Base-by-base conservation (phyloP, 2,329 filamentous ascomycete species). In the Monosporascus sp. region DNA sequence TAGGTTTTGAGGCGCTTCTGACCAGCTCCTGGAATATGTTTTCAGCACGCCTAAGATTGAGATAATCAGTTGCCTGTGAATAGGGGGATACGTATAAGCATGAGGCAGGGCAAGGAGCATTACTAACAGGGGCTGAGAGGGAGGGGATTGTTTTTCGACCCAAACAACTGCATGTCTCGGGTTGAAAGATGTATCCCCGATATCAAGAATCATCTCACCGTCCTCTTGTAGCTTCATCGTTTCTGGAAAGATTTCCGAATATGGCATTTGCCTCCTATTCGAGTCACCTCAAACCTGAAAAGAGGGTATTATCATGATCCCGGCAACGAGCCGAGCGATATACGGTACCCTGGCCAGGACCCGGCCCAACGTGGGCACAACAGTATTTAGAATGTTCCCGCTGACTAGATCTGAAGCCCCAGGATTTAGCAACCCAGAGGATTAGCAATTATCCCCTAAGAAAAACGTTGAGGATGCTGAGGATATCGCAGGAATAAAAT, bases 1-100 rank as follows among this genome's bases (percentile, higher is more conserved):
- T 78, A 14, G 81, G 80, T 61, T 80, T 77, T 9, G 75, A 72
- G 27, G 80, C 79, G 54, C 72, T 72, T 17, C 67, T 60, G 5
- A 83, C 70, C 11, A 83, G 73, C 48, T 70, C 69, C 15, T 74
- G 62, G 61, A 82, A 82, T 5, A 81, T 65, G 36, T 63, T 63
- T 54, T 73, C 61, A 22, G 73, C 76, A 25, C 59, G 48, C 51
- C 66, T 69, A 47, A 25, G n/a, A 39, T 39, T 25, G 31, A 14
- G 9, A 53, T 57, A 41, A 56, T 50, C 48, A 50, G 38, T 46
- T 43, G 20, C 15, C 35, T 27, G 53, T 62, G 49, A 65, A 57
- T 48, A 50, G n/a, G 8, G 3, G 27, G 17, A 27, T 27, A 27
- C 14, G 31, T 18, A 46, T 8, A 31, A 41, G 24, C 15, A 31